phyloP scores from a whole-genome alignment of 1,139 yeast species.

The Debaryomyces psychrophilus region DNA sequence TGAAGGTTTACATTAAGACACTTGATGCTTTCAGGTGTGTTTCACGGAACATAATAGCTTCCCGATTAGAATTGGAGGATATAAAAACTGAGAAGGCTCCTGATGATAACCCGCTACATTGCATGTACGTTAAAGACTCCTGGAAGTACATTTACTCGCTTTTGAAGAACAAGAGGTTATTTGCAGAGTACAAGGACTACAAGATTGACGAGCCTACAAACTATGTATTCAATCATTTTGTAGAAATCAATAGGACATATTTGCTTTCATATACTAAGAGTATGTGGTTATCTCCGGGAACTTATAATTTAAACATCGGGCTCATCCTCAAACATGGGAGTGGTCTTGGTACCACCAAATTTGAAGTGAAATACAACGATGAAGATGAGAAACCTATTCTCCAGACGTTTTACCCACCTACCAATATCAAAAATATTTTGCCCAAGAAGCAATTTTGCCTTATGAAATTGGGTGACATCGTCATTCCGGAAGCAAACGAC shows the following conservation, averaged over 20 bases:
- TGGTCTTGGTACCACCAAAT: slow-evolving; percentile 64
- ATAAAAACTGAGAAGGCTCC: slow-evolving; percentile 10
- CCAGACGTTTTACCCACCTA: slow-evolving; percentile 56
- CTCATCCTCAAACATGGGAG: slow-evolving; percentile 54
- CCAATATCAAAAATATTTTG: slow-evolving; percentile 58
- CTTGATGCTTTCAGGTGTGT: slow-evolving; percentile 50
- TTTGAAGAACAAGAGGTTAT: slow-evolving; percentile 53
- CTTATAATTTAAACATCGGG: slow-evolving; percentile 55
- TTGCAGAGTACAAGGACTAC: slow-evolving; percentile 56
- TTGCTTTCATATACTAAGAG: slow-evolving; percentile 50
- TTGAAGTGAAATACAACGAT: slow-evolving; percentile 43
- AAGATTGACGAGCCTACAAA: slow-evolving; percentile 54
- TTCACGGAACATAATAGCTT: slow-evolving; percentile 38
- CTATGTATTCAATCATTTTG: slow-evolving; percentile 47
- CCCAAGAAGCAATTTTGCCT: slow-evolving; percentile 57
- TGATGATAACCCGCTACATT: slow-evolving; percentile 24
- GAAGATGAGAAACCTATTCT: slow-evolving; percentile 24
- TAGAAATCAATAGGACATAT: slow-evolving; percentile 53
- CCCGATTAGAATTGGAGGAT: slow-evolving; percentile 26
- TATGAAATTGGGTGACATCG: slow-evolving; percentile 55
- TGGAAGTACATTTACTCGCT: slow-evolving; percentile 59
- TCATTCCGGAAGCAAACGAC: slow-evolving; percentile 20
- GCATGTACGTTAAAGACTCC: slow-evolving; percentile 48
- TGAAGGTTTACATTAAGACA: slow-evolving; percentile 46
- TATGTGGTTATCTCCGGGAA: slow-evolving; percentile 54